phyloP scores from a whole-genome alignment of 495 filamentous ascomycete genomes.

The Letharia columbiana region DNA sequence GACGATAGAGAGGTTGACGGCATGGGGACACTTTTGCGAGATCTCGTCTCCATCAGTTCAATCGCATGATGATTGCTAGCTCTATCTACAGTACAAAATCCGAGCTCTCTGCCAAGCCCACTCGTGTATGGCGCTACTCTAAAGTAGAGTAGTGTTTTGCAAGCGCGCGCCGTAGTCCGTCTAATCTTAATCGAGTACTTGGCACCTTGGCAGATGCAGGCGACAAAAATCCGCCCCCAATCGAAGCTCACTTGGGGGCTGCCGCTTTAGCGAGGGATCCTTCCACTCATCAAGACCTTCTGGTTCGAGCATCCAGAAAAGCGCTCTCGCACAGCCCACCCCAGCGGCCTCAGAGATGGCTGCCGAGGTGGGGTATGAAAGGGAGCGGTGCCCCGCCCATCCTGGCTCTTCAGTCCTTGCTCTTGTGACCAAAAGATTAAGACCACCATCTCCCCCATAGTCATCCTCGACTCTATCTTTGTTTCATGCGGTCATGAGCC shows the following conservation, averaged over 20 bases:
- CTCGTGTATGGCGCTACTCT: too few relatives aligned
- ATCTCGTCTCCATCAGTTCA: constrained; percentile 13
- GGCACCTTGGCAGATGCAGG: too few relatives aligned
- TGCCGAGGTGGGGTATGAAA: neutral
- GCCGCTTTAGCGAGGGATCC: too few relatives aligned
- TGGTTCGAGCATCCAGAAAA: neutral
- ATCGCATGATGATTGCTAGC: constrained; percentile 2
- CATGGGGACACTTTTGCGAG: constrained; percentile 10
- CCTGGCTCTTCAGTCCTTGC: neutral
- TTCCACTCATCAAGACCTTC: too few relatives aligned
- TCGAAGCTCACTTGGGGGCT: too few relatives aligned
- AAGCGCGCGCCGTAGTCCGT: too few relatives aligned
- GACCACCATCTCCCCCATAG: neutral
- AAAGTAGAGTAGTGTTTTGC: too few relatives aligned
- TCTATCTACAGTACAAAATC: neutral
- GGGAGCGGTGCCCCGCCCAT: neutral
- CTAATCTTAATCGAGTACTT: too few relatives aligned
- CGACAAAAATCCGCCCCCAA: too few relatives aligned
- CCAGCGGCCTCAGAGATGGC: neutral
- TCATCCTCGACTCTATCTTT: neutral
- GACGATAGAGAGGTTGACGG: constrained; percentile 29
- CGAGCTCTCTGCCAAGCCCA: neutral
- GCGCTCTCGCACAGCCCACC: neutral
- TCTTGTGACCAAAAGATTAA: neutral
- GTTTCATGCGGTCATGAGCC: neutral